Percentiles rank a stretch among this genome's conserved stretches.
Evolutionary conservation across 805 yeast species (phyloP).

Genomic region (Danielozyma ontarioensis): DNA sequence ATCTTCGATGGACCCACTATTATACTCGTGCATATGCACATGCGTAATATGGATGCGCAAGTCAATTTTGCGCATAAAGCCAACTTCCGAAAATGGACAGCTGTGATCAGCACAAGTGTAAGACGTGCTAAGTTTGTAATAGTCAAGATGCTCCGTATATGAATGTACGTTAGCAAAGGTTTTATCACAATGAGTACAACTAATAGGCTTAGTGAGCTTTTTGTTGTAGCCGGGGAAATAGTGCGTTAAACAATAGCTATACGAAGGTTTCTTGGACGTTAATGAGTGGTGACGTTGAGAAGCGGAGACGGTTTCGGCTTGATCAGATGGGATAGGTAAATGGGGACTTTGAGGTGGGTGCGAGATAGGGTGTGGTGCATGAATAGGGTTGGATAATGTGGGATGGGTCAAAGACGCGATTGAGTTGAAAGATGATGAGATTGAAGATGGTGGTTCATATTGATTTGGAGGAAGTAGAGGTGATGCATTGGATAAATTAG

Average conservation of each 20-base stretch:
- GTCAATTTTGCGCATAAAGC: not conserved
- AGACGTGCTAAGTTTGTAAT: not conserved
- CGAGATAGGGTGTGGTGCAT: no score
- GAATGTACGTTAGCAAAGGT: not conserved
- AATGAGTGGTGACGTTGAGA: no score
- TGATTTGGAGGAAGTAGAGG: no score
- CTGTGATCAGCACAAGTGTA: not conserved
- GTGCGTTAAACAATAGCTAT: not conserved
- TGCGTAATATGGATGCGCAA: not conserved
- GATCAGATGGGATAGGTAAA: no score
- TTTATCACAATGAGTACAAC: not conserved
- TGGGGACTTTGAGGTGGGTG: no score
- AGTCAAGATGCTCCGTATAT: not conserved
- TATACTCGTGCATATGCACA: not conserved
- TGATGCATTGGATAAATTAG: no score
- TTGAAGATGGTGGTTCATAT: no score
- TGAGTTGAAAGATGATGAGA: no score
- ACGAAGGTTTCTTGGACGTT: not conserved
- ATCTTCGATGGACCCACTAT: not conserved
- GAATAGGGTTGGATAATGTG: no score
- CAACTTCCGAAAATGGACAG: not conserved
- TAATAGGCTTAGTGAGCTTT: not conserved
- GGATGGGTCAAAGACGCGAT: no score
- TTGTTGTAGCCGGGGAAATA: not conserved
- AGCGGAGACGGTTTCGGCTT: no score